These are phyloP conservation scores for Plasmopara viticola DNA, from an alignment of 352 stramenopile species.

Conservation along the genomic window DNA sequence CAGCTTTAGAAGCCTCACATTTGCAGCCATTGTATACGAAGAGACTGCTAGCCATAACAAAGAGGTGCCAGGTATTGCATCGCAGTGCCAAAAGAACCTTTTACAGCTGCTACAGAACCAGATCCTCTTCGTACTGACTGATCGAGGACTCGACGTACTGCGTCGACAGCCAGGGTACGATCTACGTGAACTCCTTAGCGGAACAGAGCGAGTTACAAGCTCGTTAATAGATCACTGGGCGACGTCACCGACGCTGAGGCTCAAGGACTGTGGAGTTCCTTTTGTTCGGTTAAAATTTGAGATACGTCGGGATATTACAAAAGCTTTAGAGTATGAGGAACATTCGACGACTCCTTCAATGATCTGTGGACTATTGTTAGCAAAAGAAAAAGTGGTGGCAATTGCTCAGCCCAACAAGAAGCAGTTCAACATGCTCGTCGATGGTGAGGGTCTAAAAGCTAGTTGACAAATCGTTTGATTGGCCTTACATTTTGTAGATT, in stretches of 20 bases:
- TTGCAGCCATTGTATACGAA: conserved; percentile 38
- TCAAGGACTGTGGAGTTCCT: conserved; percentile 39
- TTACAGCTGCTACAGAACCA: conserved; percentile 45
- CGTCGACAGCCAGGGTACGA: conserved; percentile 57
- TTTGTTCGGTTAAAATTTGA: conserved; percentile 44
- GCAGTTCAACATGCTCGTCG: conserved; percentile 57
- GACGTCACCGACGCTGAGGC: conserved; percentile 26
- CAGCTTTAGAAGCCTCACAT: conserved; percentile 42
- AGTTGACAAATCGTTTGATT: not conserved
- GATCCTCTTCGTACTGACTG: conserved; percentile 57
- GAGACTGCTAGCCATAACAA: conserved; percentile 4
- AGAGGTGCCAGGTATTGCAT: conserved; percentile 12
- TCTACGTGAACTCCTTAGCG: conserved; percentile 57
- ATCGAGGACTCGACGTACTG: conserved; percentile 54
- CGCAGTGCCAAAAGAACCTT: conserved; percentile 38
- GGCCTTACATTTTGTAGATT: conserved; percentile 27
- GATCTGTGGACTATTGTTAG: conserved; percentile 56
- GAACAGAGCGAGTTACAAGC: conserved; percentile 46
- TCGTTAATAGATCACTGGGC: conserved; percentile 42
- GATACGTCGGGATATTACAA: conserved; percentile 34
- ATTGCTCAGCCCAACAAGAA: conserved; percentile 50
- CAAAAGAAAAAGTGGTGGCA: conserved; percentile 42
- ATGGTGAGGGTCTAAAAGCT: conserved; percentile 30
- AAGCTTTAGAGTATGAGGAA: conserved; percentile 42
- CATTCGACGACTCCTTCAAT: conserved; percentile 24